Base-by-base conservation (phyloP, 768 basidiomycete species). In the Russula earlei region DNA sequence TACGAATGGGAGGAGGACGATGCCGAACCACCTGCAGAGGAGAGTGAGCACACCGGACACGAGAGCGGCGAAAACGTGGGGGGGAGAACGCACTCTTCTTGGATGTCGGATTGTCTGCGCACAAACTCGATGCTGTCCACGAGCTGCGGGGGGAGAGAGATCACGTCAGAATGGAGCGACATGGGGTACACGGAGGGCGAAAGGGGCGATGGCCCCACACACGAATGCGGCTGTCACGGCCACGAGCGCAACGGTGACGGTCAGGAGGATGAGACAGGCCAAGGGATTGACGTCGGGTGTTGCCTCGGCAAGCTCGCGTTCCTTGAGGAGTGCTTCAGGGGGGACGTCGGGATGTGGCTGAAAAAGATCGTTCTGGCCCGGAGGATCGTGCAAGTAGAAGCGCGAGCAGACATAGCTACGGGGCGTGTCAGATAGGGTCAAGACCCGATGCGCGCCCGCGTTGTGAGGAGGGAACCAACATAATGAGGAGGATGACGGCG, bases 141-240 rank as follows among this genome's bases (percentile, higher is more conserved):
- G 10, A 87, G 69, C 83, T 85, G 56, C 3, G 62, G 15, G 2
- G 31, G 44, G 15, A 24, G 14, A 11, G 17, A 8, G 24, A 41
- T 41, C 25, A 34, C 38, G 14, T 12, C 22, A 15, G 36, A 24
- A 47, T 8, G 36, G 19, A n/a, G n/a, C n/a, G n/a, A n/a, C 12
- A 22, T 8, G 49, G n/a, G 4, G 9, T n/a, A 6, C n/a, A 40
- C 19, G 4, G 34, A 38, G 4, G 8, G 14, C 0, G 5, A 38
- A 19, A 14, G 37, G 24, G 24, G n/a, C n/a, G 19, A 17, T n/a
- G 6, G 3, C 24, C n/a, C n/a, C 1, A 69, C 74, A 67, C 62
- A 86, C 82, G 74, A 78, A 86, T 75, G 85, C 84, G 19, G 82
- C 84, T 5, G 86, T 87, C 27, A 75, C 72, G 33, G 80, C 83